These are phyloP conservation scores for Heliocybe sulcata DNA, from an alignment of 1,284 basidiomycete genomes.

Conservation along the genomic window DNA sequence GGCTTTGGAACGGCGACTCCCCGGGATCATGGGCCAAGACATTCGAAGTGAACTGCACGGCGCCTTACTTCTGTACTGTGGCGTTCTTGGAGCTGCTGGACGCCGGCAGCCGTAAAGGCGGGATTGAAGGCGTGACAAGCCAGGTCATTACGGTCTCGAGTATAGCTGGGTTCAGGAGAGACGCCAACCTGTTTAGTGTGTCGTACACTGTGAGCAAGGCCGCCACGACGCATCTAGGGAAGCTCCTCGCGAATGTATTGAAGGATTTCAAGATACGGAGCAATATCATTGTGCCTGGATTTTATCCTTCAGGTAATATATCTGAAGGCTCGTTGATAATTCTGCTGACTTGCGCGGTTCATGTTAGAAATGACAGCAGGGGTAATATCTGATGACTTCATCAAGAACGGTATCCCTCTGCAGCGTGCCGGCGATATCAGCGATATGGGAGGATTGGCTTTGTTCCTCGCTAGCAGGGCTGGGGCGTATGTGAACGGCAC, in stretches of 20 bases:
- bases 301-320: constrained; percentile 56
- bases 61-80: constrained; percentile 64
- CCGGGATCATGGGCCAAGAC: constrained; percentile 53
- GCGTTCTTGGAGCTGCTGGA: constrained; percentile 68
- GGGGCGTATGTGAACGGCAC: constrained; percentile 68
- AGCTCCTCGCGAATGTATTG: constrained; percentile 59
- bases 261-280: constrained; percentile 69
- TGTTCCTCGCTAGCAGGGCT: constrained; percentile 65
- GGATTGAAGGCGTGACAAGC: constrained; percentile 16
- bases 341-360: constrained; percentile 9
- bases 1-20: constrained; percentile 57
- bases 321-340: constrained; percentile 4
- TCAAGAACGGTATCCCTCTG: constrained; percentile 49
- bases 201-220: constrained; percentile 67
- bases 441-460: constrained; percentile 64
- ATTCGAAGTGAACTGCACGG: constrained; percentile 63
- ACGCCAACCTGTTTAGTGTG: constrained; percentile 51
- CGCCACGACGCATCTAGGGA: constrained; percentile 64
- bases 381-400: constrained; percentile 33
- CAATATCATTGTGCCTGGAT: constrained; percentile 63
- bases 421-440: constrained; percentile 48
- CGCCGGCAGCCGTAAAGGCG: constrained; percentile 46
- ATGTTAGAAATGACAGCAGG: constrained; percentile 58
- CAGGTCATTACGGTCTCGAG: constrained; percentile 65
- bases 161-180: constrained; percentile 57